Evolutionary conservation across 2,329 filamentous ascomycete genomes (phyloP).

Genomic region (Tolypocladium ophioglossoides): DNA sequence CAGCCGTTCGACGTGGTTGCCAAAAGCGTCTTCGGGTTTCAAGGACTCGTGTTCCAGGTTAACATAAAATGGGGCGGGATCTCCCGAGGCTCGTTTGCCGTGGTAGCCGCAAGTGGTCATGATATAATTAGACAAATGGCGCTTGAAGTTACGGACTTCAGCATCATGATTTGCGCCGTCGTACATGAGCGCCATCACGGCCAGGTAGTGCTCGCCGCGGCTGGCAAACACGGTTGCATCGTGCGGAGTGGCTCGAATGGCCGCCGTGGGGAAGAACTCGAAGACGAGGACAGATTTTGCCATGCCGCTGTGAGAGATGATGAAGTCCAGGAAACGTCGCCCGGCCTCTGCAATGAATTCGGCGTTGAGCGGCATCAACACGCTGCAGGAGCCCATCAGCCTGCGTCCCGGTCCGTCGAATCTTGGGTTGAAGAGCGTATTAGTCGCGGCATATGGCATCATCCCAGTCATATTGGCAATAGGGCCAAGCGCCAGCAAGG

Average conservation of each 20-base stretch:
- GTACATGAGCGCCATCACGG: constrained; percentile 29
- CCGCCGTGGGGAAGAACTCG: constrained; percentile 22
- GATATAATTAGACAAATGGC: constrained; percentile 16
- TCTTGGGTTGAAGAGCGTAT: constrained; percentile 13
- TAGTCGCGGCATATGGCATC: constrained; percentile 6
- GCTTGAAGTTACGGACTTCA: constrained; percentile 26
- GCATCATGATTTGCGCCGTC: constrained; percentile 23
- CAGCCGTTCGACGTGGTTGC: constrained; percentile 16
- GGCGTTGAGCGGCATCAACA: background rate
- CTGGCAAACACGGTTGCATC: constrained; percentile 32
- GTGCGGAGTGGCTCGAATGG: constrained; percentile 20
- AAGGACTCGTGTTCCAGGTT: background rate
- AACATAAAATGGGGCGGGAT: background rate
- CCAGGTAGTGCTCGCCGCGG: constrained; percentile 32
- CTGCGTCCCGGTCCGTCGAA: constrained; percentile 3
- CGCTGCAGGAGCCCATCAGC: background rate
- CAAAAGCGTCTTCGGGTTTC: constrained; percentile 16
- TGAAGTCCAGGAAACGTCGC: background rate
- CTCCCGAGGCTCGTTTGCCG: background rate
- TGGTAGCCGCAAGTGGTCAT: constrained; percentile 6
- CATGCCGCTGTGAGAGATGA: background rate
- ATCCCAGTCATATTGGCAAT: background rate
- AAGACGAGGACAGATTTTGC: constrained; percentile 16
- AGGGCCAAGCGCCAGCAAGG: background rate
- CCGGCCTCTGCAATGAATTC: background rate